These are phyloP conservation scores for Leccinum obscurum DNA, from an alignment of 768 basidiomycete species.

Conservation along the genomic window DNA sequence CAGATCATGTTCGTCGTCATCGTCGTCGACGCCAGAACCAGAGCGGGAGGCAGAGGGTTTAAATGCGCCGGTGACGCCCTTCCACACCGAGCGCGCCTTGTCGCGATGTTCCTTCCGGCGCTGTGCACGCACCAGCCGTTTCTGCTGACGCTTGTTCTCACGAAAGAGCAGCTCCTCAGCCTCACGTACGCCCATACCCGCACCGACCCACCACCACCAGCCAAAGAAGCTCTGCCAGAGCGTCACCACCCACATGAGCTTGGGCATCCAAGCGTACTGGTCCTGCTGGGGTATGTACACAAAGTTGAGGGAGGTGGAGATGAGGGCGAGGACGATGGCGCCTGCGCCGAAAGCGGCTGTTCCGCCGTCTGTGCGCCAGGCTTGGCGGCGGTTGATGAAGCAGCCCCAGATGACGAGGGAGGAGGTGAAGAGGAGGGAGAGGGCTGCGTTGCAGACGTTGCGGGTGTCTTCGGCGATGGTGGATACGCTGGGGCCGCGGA, in stretches of 20 bases:
- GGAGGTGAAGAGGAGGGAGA: constrained; percentile 91
- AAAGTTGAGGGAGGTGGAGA: constrained; percentile 85
- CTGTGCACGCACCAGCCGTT: constrained; percentile 47
- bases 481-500: constrained; percentile 36
- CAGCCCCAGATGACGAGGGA: constrained; percentile 93
- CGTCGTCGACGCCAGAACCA: background rate
- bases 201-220: constrained; percentile 99
- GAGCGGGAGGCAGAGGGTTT: constrained; percentile 10
- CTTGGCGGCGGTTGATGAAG: constrained; percentile 82
- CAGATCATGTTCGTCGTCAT: no score
- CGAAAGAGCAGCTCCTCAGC: constrained; percentile 60
- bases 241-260: constrained; percentile 86
- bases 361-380: constrained; percentile 96
- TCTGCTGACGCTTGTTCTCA: constrained; percentile 54
- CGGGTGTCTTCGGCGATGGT: constrained; percentile 71
- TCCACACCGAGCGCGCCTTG: constrained; percentile 57
- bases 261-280: constrained; percentile 89
- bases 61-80: constrained; percentile 56
- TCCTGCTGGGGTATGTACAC: constrained; percentile 82
- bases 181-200: constrained; percentile 76
- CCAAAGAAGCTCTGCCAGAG: constrained; percentile 97
- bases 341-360: constrained; percentile 92
- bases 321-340: constrained; percentile 77
- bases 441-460: constrained; percentile 94
- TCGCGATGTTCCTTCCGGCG: constrained; percentile 49